Evolutionary conservation across 148 eudicot species (phyloP).

Genomic region (Spergularia marina): DNA sequence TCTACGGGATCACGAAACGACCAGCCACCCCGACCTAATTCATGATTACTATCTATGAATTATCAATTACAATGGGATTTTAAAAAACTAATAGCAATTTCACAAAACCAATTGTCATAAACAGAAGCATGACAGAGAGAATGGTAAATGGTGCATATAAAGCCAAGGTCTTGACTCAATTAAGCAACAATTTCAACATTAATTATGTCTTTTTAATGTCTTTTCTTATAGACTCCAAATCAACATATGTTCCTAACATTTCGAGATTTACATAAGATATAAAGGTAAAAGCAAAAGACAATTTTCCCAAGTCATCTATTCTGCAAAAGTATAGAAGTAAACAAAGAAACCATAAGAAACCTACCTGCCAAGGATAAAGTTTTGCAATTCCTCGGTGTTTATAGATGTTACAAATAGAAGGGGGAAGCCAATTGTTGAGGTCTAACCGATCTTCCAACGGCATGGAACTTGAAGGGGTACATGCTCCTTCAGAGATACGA

Average conservation of each 20-base stretch:
- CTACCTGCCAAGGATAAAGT: constrained; percentile 94
- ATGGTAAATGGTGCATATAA: neutral
- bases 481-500: constrained; percentile 30
- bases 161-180: neutral
- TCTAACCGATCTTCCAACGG: constrained; percentile 47
- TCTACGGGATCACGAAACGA: no score
- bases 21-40: no score
- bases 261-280: neutral
- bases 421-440: constrained; percentile 80
- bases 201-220: neutral
- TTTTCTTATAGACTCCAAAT: neutral
- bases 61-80: neutral
- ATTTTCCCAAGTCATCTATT: neutral
- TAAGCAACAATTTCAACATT: neutral
- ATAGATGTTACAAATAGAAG: constrained; percentile 64
- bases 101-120: neutral
- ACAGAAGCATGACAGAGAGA: neutral
- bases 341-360: constrained; percentile 10
- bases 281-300: no score
- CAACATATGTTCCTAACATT: constrained; percentile 1
- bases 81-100: neutral
- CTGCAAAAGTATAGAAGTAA: neutral
- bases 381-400: constrained; percentile 68
- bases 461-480: constrained; percentile 67
- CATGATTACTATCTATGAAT: no score